Evolutionary conservation across 805 yeast species (phyloP).

Genomic region (Lachancea fermentati): DNA sequence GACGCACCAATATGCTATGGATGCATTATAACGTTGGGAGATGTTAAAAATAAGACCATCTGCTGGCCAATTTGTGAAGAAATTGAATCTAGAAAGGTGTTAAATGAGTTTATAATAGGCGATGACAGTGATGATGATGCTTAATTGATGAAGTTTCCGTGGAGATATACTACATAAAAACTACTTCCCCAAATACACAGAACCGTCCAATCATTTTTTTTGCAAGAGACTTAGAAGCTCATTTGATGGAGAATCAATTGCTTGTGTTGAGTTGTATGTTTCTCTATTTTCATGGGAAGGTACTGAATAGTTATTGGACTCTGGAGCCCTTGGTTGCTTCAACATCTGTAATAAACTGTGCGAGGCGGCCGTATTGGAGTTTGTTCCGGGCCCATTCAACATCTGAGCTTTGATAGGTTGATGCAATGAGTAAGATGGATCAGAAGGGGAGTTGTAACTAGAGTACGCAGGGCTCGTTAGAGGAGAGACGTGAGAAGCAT

Average conservation of each 20-base stretch:
- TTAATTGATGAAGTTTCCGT: not conserved
- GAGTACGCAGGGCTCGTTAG: too few species aligned
- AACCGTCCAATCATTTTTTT: conserved; percentile 7
- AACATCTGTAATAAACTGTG: conserved; percentile 18
- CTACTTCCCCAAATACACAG: not conserved
- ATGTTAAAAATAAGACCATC: conserved; percentile 33
- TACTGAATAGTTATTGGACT: not conserved
- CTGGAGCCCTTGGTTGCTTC: conserved; percentile 12
- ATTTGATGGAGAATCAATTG: conserved; percentile 14
- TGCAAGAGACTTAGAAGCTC: conserved; percentile 25
- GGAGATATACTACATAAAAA: not conserved
- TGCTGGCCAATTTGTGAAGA: conserved; percentile 35
- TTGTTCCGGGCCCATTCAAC: not conserved
- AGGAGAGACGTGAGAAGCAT: too few species aligned
- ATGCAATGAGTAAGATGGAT: not conserved
- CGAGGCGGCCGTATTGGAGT: conserved; percentile 12
- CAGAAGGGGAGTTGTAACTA: not conserved
- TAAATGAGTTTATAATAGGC: conserved; percentile 45
- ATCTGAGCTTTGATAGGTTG: not conserved
- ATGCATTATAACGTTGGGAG: conserved; percentile 59
- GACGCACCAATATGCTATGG: conserved; percentile 61
- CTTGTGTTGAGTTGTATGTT: conserved; percentile 3
- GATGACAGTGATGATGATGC: conserved; percentile 30
- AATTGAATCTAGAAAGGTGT: conserved; percentile 32
- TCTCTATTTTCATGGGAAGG: not conserved